Conservation (phyloP, 148 eudicot genomes). For the Chenopodium suecicum region DNA sequence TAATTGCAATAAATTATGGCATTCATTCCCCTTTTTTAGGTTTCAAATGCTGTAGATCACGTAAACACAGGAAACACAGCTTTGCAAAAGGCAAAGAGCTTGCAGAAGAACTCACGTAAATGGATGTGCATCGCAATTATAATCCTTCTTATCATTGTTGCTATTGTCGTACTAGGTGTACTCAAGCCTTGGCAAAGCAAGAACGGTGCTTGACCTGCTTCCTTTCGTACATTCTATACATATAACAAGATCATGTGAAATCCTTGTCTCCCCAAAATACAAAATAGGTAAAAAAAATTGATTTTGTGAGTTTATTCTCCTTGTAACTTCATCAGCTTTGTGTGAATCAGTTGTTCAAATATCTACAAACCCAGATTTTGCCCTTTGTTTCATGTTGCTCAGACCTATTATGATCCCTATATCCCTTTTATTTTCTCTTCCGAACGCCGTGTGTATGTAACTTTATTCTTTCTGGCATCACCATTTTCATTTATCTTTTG, state of each 20-base stretch:
- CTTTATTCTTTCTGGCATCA: not conserved
- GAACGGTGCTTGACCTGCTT: constrained; percentile 46
- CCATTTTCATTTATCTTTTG: not conserved
- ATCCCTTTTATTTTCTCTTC: constrained; percentile 3
- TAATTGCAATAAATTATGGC: not conserved
- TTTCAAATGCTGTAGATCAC: constrained; percentile 78
- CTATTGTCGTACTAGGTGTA: constrained; percentile 60
- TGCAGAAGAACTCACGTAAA: constrained; percentile 78
- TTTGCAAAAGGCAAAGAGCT: constrained; percentile 63
- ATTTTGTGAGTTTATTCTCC: not conserved
- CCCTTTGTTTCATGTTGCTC: not conserved
- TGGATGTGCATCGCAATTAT: constrained; percentile 88
- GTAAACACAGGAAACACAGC: constrained; percentile 81
- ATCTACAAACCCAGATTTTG: not conserved
- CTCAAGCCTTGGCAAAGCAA: constrained; percentile 79
- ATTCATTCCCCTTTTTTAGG: constrained; percentile 33
- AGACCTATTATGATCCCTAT: not conserved
- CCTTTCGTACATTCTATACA: constrained; percentile 6
- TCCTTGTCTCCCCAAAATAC: not conserved
- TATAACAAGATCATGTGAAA: constrained; percentile 5
- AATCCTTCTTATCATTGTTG: constrained; percentile 61
- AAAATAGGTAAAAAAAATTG: not conserved
- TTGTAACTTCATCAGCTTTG: not conserved
- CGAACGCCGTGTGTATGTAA: not conserved
- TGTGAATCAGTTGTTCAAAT: not conserved